Conservation (phyloP, 176 grass and related monocot genomes). For the Lolium rigidum region DNA sequence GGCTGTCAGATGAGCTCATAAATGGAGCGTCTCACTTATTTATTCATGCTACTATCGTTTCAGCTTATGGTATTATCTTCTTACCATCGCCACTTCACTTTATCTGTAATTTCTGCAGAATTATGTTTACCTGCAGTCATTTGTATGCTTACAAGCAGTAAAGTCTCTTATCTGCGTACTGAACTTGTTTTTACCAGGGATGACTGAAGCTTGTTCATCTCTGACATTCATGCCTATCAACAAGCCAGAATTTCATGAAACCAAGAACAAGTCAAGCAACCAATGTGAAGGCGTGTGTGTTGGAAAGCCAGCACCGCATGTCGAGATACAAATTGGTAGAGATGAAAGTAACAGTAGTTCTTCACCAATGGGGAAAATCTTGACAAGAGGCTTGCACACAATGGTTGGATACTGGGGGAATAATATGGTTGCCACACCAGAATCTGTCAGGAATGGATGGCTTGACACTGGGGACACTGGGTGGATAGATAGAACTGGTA, state of each 20-base stretch:
- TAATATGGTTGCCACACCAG: slow-evolving; percentile 31
- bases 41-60: slow-evolving; percentile 67
- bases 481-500: slow-evolving; percentile 64
- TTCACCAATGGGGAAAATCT: slow-evolving; percentile 59
- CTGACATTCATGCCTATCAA: slow-evolving; percentile 73
- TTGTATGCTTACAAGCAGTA: neutral
- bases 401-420: slow-evolving; percentile 79
- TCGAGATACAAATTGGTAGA: slow-evolving; percentile 58
- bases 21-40: slow-evolving; percentile 58
- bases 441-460: slow-evolving; percentile 61
- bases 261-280: neutral
- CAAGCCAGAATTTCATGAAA: slow-evolving; percentile 41
- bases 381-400: slow-evolving; percentile 89
- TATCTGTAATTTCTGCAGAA: neutral
- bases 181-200: slow-evolving; percentile 54
- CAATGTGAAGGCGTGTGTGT: slow-evolving; percentile 54
- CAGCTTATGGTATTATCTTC: slow-evolving; percentile 73
- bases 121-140: neutral
- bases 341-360: neutral
- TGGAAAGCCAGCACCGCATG: slow-evolving; percentile 79
- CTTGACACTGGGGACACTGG: slow-evolving; percentile 85
- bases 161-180: neutral
- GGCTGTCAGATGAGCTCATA: slow-evolving; percentile 59
- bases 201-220: slow-evolving; percentile 95
- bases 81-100: neutral